Evolutionary conservation across 345 rosid species (phyloP).

Genomic region (Eucalyptus sp.): DNA sequence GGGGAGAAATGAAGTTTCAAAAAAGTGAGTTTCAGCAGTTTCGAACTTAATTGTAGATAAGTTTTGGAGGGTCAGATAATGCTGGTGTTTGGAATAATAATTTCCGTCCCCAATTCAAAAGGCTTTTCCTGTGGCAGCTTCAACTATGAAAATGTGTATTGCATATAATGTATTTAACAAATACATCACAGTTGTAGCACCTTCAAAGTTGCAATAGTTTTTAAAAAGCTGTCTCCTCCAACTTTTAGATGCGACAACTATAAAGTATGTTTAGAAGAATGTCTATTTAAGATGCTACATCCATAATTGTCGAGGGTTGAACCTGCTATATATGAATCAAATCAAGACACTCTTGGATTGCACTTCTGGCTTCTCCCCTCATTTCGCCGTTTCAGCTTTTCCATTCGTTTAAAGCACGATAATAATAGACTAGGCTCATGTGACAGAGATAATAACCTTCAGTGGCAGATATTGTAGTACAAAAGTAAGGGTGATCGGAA

Average conservation of each 20-base stretch:
- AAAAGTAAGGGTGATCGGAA: too few relatives aligned
- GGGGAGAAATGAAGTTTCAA: neutral
- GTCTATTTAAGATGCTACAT: too few relatives aligned
- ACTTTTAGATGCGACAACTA: too few relatives aligned
- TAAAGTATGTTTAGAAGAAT: too few relatives aligned
- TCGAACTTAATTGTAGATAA: too few relatives aligned
- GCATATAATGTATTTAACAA: neutral
- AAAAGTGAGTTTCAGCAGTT: neutral
- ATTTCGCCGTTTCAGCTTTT: neutral
- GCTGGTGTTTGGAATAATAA: neutral
- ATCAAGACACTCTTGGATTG: neutral
- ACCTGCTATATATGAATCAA: neutral
- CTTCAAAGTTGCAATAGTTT: too few relatives aligned
- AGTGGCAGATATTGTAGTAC: neutral
- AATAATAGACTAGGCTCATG: neutral
- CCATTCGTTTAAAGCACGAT: neutral
- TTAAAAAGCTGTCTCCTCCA: too few relatives aligned
- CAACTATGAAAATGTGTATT: neutral
- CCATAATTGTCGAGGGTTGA: neutral
- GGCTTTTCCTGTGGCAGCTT: neutral
- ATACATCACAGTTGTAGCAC: too few relatives aligned
- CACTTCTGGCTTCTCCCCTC: neutral
- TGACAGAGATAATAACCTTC: neutral
- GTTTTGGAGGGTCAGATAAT: too few relatives aligned
- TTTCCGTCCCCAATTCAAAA: neutral